Percentiles rank a stretch among this genome's conserved stretches.
These are phyloP conservation scores for Kwoniella bestiolae DNA, from an alignment of 768 basidiomycete species.

Conservation along the genomic window DNA sequence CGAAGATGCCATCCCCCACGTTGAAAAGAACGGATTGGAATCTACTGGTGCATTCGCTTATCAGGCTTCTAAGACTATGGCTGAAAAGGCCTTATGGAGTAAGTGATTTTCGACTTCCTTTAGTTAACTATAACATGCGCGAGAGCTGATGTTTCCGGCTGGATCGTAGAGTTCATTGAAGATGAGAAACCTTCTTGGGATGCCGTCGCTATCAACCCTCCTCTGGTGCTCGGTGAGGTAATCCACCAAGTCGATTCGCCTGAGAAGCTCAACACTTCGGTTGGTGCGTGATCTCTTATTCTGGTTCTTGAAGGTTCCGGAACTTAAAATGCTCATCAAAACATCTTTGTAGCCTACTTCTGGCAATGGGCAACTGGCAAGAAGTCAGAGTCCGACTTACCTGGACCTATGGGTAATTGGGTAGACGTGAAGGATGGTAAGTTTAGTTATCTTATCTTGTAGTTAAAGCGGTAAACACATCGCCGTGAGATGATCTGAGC, in stretches of 20 bases:
- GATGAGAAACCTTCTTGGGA: constrained; percentile 53
- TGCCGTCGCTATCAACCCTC: constrained; percentile 52
- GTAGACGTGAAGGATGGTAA: constrained; percentile 49
- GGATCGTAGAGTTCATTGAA: constrained; percentile 49
- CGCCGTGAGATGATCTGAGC: background rate
- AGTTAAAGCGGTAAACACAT: too few species aligned
- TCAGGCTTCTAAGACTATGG: constrained; percentile 48
- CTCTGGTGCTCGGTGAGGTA: constrained; percentile 56
- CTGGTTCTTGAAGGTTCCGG: too few species aligned
- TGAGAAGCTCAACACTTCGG: constrained; percentile 59
- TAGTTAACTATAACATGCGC: too few species aligned
- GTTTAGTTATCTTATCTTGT: background rate
- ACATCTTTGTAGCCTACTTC: constrained; percentile 31
- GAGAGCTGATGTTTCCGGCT: background rate
- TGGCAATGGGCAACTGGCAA: constrained; percentile 45
- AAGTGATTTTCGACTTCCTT: constrained; percentile 3
- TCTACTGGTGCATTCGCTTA: constrained; percentile 31
- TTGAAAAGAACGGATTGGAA: constrained; percentile 32
- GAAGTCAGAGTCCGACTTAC: constrained; percentile 50
- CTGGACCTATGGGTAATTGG: constrained; percentile 40
- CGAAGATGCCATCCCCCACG: constrained; percentile 3
- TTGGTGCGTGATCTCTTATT: constrained; percentile 46
- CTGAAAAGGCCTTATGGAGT: constrained; percentile 48
- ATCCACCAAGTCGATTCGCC: constrained; percentile 58
- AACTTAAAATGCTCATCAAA: too few species aligned